Evolutionary conservation across 345 rosid genomes (phyloP).

Genomic region (Schrenkiella parvula): DNA sequence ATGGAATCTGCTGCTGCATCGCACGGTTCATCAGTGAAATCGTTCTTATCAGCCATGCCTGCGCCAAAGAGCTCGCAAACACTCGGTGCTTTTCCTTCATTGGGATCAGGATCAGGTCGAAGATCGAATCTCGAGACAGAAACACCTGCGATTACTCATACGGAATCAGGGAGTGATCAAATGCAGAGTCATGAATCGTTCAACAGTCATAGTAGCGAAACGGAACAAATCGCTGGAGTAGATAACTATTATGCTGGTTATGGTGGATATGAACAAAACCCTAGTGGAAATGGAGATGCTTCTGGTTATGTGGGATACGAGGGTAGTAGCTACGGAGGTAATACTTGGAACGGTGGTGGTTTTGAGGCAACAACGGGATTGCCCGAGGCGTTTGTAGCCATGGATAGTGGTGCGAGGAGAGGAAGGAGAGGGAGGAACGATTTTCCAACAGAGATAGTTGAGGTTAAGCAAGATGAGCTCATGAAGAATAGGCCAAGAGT

Average conservation of each 20-base stretch:
- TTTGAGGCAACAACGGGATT: conserved; percentile 21
- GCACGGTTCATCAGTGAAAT: conserved; percentile 46
- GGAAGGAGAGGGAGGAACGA: conserved; percentile 80
- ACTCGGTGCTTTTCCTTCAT: conserved; percentile 54
- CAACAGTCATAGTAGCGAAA: conserved; percentile 15
- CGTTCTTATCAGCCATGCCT: conserved; percentile 75
- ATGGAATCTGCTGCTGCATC: conserved; percentile 34
- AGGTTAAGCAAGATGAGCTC: conserved; percentile 95
- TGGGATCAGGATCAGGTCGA: conserved; percentile 57
- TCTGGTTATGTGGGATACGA: conserved; percentile 39
- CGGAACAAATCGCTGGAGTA: conserved; percentile 23
- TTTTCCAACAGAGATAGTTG: conserved; percentile 63
- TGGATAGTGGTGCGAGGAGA: conserved; percentile 38
- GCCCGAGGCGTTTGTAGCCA: conserved; percentile 31
- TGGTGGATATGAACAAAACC: conserved; percentile 36
- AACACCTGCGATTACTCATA: conserved; percentile 27
- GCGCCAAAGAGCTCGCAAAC: conserved; percentile 66
- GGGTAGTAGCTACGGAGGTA: conserved; percentile 31
- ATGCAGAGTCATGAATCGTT: conserved; percentile 28
- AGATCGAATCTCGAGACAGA: conserved; percentile 59
- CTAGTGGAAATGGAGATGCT: conserved; percentile 28
- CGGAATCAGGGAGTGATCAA: conserved; percentile 29
- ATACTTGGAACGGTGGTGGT: conserved; percentile 40
- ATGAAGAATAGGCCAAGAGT: conserved; percentile 90
- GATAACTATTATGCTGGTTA: conserved; percentile 31